Evolutionary conservation across 495 filamentous ascomycete species (phyloP).

Genomic region (Lasiosphaeria miniovina): DNA sequence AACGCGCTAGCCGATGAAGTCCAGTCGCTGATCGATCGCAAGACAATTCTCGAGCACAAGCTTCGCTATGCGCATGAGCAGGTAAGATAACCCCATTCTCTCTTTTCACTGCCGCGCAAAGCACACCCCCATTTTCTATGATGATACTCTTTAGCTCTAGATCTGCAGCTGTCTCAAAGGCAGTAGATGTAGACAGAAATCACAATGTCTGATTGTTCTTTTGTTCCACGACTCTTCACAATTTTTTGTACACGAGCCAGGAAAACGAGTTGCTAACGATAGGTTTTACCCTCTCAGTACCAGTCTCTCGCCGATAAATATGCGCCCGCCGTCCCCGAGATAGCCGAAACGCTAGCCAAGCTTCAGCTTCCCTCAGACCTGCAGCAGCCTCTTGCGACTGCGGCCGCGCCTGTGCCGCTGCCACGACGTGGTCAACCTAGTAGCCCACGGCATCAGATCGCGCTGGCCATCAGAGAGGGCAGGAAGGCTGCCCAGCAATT

Average conservation of each 20-base stretch:
- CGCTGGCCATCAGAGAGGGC: constrained; percentile 53
- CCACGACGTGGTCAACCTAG: constrained; percentile 39
- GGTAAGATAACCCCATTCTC: constrained; percentile 37
- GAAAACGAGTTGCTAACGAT: constrained; percentile 17
- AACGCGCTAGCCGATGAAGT: constrained; percentile 60
- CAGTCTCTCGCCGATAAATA: constrained; percentile 57
- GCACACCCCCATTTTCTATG: constrained; percentile 16
- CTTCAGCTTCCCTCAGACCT: constrained; percentile 54
- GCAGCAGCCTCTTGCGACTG: constrained; percentile 40
- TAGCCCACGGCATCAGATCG: constrained; percentile 51
- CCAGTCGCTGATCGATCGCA: constrained; percentile 52
- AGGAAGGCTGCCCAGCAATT: constrained; percentile 47
- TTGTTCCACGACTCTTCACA: constrained; percentile 26
- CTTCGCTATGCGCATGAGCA: constrained; percentile 56
- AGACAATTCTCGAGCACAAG: constrained; percentile 56
- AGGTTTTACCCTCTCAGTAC: constrained; percentile 34
- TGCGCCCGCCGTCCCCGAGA: constrained; percentile 50
- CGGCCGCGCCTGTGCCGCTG: constrained; percentile 48
- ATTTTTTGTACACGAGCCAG: constrained; percentile 21
- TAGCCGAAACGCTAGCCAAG: constrained; percentile 52
- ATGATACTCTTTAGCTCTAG: constrained; percentile 72
- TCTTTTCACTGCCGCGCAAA: constrained; percentile 5
- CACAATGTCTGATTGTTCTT: constrained; percentile 33
- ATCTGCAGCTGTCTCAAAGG: constrained; percentile 57
- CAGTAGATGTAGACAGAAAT: constrained; percentile 50